Evolutionary conservation across 2,329 filamentous ascomycete species (phyloP), one percentile per base, ranked within the genome.

Genomic region (Chrysoporthe cubensis): DNA sequence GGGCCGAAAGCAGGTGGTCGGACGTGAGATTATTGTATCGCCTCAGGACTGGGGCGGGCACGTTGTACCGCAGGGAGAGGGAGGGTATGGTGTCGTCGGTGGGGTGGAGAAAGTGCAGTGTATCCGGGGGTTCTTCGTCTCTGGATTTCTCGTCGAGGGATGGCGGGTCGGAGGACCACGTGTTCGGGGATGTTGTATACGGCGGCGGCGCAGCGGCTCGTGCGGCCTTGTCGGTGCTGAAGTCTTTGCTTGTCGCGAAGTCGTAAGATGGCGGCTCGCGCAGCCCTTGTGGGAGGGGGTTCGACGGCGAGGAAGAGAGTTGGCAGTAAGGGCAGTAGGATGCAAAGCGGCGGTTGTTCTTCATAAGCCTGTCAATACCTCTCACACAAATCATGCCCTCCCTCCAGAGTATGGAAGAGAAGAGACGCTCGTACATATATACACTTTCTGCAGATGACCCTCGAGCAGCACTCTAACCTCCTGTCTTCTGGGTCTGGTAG

Each of bases 311-410:
- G 57, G 81, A 85, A 5, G 89, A 89, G 72, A 93, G 86, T 78
- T 95, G 92, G 76, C 92, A 96, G 77, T 91, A 95, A 0, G 92
- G 92, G 75, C 88, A 88, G 76, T 88, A 88, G 44, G 82, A 80
- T 64, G 85, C 84, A 78, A 93, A 94, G 52, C 91, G 88, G 42
- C 83, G 80, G 75, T 93, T 93, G 59, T 85, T 79, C 86, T 88
- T 71, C 42, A 16, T 42, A 57, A 64, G 46, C 67, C 37, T 67
- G 69, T 72, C 58, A 71, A 67, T 62, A 66, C 18, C 48, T n/a
- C n/a, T 52, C 26, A n/a, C 1, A 18, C 2, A 40, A 3, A 18
- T 16, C 5, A 57, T 37, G 13, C 26, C 21, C 26, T 57, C n/a
- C 16, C 42, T 46, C 42, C 5, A 3, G 1, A 8, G n/a, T 4